Evolutionary conservation across 768 basidiomycete genomes (phyloP), one percentile per base, ranked within the genome.

Genomic region (Bullera alba): DNA sequence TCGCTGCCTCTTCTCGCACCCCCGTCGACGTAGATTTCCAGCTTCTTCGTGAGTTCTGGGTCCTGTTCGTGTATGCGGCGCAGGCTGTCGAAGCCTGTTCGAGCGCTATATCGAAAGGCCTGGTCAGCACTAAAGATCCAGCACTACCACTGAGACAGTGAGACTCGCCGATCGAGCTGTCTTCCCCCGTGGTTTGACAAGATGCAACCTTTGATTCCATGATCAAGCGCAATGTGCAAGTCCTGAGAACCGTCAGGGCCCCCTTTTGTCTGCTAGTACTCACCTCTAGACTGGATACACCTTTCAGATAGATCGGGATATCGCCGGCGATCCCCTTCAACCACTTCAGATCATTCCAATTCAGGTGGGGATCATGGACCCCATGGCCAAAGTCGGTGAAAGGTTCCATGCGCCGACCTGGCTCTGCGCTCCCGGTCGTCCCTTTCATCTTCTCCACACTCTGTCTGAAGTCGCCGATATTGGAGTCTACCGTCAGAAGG

Each of bases 401-500:
- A 15, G 71, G 60, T 2, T 61, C 69, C 51, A 64, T 63, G 21
- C 50, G 52, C 10, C 53, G 48, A n/a, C 70, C 70, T 5, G 64
- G 65, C 27, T 59, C 52, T 7, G 56, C 63, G 25, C 45, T 36
- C 0, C 65, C 65, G 10, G 38, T 63, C 0, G 60, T 52, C 2
- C 69, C 69, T 34, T 66, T 68, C 28, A 66, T 36, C 56, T 67
- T 68, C 37, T 66, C 64, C n/a, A 54, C 56, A 15, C 38, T 46
- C 36, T 61, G 61, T 23, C 63, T 51, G 37, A 42, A 53, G 36
- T 61, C 63, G 5, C 54, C 54, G 25, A 86, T 81, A 23, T 86
- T 77, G 1, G 88, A 86, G 71, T 96, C 91, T 2, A 92, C 90
- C 1, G 91, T 93, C 38, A 96, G 73, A 63, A 88, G 83, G 44